phyloP scores from a whole-genome alignment of 2,329 filamentous ascomycete species.

The Aspergillus ochraceoroseus region DNA sequence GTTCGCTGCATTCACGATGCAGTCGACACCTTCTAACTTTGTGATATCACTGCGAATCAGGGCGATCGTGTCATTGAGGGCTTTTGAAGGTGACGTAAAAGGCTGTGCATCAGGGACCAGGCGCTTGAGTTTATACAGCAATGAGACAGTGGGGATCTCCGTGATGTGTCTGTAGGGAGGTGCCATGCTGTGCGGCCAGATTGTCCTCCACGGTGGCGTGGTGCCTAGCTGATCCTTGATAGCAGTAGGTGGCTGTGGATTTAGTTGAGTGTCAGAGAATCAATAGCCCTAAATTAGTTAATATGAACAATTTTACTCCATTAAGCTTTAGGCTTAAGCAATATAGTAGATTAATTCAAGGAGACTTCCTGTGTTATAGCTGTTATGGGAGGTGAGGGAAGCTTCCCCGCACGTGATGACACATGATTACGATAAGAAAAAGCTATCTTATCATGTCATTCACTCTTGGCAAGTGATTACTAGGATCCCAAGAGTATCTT shows the following conservation, averaged over 20 bases:
- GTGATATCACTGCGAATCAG: conserved; percentile 78
- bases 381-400: conserved; percentile 6
- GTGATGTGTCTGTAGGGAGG: conserved; percentile 23
- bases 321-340: not conserved
- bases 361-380: not conserved
- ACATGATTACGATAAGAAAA: conserved; percentile 17
- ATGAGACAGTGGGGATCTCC: conserved; percentile 44
- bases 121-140: conserved; percentile 60
- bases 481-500: too few relatives aligned
- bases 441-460: conserved; percentile 16
- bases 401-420: conserved; percentile 19
- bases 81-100: conserved; percentile 43
- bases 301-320: not conserved
- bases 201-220: not conserved
- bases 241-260: too few relatives aligned
- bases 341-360: not conserved
- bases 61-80: conserved; percentile 54
- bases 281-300: too few relatives aligned
- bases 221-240: not conserved
- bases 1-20: conserved; percentile 94
- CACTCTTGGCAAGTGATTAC: too few relatives aligned
- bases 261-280: too few relatives aligned
- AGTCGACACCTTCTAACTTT: conserved; percentile 62
- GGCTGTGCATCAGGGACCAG: conserved; percentile 38
- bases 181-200: conserved; percentile 17